A percentile compares a stretch with the other conserved stretches of the same genome.
phyloP scores from a whole-genome alignment of 164 flowering plant genomes.

The Dillenia suffruticosa region DNA sequence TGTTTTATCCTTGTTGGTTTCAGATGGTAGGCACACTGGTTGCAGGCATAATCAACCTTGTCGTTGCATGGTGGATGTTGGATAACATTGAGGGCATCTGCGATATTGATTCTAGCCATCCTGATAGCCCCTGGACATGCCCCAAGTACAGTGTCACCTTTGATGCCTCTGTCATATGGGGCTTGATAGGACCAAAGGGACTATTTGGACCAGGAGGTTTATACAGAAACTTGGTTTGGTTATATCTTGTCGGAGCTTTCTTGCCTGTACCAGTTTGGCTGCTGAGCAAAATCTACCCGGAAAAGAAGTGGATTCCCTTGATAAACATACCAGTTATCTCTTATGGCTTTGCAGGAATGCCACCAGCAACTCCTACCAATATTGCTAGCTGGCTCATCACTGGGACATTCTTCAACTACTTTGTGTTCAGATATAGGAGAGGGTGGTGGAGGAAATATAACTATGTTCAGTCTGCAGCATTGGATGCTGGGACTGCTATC shows the following conservation, averaged over 20 bases:
- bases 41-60: conserved; percentile 76
- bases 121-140: conserved; percentile 94
- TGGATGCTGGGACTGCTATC: conserved; percentile 95
- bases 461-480: conserved; percentile 83
- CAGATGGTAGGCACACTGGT: conserved; percentile 85
- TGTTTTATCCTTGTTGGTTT: neutral
- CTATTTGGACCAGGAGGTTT: conserved; percentile 84
- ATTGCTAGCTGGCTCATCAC: conserved; percentile 91
- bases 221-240: conserved; percentile 87
- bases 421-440: conserved; percentile 67
- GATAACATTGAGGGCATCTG: conserved; percentile 78
- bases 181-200: conserved; percentile 75
- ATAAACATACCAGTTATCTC: conserved; percentile 88
- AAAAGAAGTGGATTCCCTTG: conserved; percentile 88
- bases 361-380: conserved; percentile 93
- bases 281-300: conserved; percentile 72
- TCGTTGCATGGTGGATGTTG: conserved; percentile 96
- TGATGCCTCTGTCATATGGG: conserved; percentile 96
- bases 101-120: conserved; percentile 60
- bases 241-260: conserved; percentile 81
- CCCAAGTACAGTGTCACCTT: conserved; percentile 85
- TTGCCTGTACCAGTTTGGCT: conserved; percentile 88
- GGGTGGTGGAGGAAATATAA: conserved; percentile 91
- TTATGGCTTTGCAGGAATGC: conserved; percentile 91
- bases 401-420: conserved; percentile 78